Conservation (phyloP, 2,329 filamentous ascomycete genomes). For the Pseudocercospora eumusae region DNA sequence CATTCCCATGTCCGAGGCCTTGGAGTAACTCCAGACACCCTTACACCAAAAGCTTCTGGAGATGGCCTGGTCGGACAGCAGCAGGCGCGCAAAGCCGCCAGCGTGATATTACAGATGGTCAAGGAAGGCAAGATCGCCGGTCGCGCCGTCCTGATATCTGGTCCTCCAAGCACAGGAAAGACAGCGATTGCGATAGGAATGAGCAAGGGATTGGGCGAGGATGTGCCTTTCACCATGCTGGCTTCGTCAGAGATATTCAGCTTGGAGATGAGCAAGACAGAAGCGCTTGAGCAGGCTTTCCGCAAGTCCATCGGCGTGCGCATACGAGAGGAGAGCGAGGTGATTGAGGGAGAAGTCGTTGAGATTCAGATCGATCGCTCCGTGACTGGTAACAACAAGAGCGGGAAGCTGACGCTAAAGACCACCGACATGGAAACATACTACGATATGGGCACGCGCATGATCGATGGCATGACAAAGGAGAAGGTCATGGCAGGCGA, state of each 20-base stretch:
- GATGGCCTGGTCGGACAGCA: conserved; percentile 95
- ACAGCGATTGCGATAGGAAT: conserved; percentile 99
- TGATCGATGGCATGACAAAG: conserved; percentile 99
- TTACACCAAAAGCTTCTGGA: conserved; percentile 80
- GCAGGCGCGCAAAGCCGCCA: conserved; percentile 93
- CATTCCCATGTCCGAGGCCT: conserved; percentile 97
- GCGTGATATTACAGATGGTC: conserved; percentile 97
- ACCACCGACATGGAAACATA: conserved; percentile 99
- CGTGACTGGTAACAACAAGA: conserved; percentile 92
- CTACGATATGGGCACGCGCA: conserved; percentile 99
- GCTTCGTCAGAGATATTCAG: conserved; percentile 98
- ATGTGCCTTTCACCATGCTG: conserved; percentile 95
- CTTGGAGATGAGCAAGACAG: conserved; percentile 98
- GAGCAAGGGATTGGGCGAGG: conserved; percentile 86
- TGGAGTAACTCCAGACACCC: conserved; percentile 85
- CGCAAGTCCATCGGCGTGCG: conserved; percentile 96
- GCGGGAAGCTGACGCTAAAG: conserved; percentile 98
- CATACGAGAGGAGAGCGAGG: conserved; percentile 98
- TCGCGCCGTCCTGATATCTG: conserved; percentile 89
- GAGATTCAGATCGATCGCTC: conserved; percentile 98
- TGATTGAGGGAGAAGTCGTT: conserved; percentile 98
- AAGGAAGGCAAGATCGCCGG: conserved; percentile 98
- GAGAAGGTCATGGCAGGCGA: conserved; percentile 98
- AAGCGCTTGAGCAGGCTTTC: conserved; percentile 97
- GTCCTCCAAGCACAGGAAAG: conserved; percentile 95